Conservation (phyloP, 148 eudicot genomes). For the Amaranthus palmeri region DNA sequence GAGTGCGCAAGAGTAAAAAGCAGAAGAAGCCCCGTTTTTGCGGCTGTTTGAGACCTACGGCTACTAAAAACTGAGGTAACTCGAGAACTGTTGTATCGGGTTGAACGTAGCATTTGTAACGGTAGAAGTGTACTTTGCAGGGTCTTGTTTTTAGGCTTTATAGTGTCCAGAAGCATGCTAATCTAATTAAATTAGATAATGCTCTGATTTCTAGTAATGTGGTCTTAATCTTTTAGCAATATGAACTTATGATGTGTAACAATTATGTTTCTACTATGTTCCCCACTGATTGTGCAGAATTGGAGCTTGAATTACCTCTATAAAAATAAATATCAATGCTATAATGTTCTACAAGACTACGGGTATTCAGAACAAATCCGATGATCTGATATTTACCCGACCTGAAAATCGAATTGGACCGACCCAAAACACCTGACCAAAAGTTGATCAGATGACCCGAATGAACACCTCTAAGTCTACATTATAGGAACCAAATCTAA, state of each 20-base stretch:
- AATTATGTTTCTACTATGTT: background rate
- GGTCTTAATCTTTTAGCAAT: background rate
- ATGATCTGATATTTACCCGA: too few species aligned
- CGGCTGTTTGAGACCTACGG: slow-evolving; percentile 57
- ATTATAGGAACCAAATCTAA: too few species aligned
- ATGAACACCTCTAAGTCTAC: too few species aligned
- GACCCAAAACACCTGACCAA: too few species aligned
- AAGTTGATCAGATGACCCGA: too few species aligned
- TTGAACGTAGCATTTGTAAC: background rate
- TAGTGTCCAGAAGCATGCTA: slow-evolving; percentile 9
- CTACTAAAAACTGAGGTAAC: slow-evolving; percentile 25
- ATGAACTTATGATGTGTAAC: slow-evolving; percentile 1
- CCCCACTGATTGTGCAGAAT: background rate
- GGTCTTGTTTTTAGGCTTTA: background rate
- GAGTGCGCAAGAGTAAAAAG: slow-evolving; percentile 44
- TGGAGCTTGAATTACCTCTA: too few species aligned
- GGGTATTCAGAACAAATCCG: too few species aligned
- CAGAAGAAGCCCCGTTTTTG: slow-evolving; percentile 58
- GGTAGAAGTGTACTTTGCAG: background rate
- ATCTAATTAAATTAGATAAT: background rate
- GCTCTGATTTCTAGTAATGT: background rate
- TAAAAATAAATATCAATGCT: too few species aligned
- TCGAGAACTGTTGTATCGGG: background rate
- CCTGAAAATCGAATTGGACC: too few species aligned
- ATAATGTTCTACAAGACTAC: too few species aligned